Evolutionary conservation across 352 stramenopile species (phyloP).

Genomic region (Halophytophthora polymorphica): DNA sequence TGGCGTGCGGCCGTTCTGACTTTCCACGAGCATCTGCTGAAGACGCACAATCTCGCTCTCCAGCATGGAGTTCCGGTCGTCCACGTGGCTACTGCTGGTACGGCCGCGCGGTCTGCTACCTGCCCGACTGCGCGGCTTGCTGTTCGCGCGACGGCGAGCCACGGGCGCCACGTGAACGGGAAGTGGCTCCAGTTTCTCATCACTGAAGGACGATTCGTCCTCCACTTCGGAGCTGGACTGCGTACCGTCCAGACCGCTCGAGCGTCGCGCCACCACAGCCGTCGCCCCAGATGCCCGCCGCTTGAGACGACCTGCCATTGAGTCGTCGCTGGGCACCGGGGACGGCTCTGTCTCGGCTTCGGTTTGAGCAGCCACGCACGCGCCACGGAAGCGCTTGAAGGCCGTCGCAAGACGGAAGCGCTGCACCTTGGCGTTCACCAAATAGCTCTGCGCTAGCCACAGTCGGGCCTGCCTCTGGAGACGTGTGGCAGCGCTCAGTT

Average conservation of each 20-base stretch:
- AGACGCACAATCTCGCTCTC: constrained; percentile 74
- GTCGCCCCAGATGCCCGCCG: not conserved
- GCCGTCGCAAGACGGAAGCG: constrained; percentile 30
- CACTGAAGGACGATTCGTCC: constrained; percentile 26
- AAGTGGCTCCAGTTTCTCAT: constrained; percentile 20
- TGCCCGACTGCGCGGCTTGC: constrained; percentile 17
- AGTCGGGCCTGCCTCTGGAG: constrained; percentile 24
- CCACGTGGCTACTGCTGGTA: constrained; percentile 22
- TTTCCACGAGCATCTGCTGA: constrained; percentile 69
- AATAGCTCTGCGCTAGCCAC: constrained; percentile 26
- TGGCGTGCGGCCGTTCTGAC: constrained; percentile 22
- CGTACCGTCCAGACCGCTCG: constrained; percentile 6
- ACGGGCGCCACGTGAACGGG: constrained; percentile 19
- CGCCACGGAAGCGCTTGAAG: constrained; percentile 32
- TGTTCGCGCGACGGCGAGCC: constrained; percentile 14
- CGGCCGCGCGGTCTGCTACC: constrained; percentile 21
- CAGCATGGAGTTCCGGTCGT: constrained; percentile 45
- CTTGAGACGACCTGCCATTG: constrained; percentile 10
- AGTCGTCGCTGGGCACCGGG: constrained; percentile 19
- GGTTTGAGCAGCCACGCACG: constrained; percentile 14
- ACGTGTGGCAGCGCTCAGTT: constrained; percentile 12
- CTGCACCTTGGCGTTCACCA: constrained; percentile 14
- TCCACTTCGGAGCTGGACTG: constrained; percentile 30
- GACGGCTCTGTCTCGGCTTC: constrained; percentile 31
- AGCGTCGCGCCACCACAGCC: not conserved